Percentiles rank a stretch among this genome's conserved stretches.
phyloP scores from a whole-genome alignment of 2,329 filamentous ascomycete genomes.

The Colletotrichum echinochloae region DNA sequence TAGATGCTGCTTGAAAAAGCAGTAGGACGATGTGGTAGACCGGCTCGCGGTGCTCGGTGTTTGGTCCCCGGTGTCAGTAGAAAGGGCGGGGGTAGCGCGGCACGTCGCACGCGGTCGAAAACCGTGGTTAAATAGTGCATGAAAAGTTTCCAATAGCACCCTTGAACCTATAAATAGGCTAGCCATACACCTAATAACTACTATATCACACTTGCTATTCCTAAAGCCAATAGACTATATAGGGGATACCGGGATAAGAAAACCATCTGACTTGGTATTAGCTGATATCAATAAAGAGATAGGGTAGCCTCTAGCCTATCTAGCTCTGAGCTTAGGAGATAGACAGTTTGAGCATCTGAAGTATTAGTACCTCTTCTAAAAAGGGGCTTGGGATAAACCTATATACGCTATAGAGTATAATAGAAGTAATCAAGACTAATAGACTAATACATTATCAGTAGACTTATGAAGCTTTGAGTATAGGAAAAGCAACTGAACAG shows the following conservation, averaged over 20 bases:
- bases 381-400: background rate
- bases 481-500: background rate
- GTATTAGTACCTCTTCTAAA: background rate
- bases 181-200: background rate
- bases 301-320: no score
- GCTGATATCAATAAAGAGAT: background rate
- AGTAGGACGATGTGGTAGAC: background rate
- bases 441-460: background rate
- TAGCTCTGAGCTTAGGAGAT: background rate
- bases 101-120: background rate
- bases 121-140: background rate
- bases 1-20: background rate
- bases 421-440: background rate
- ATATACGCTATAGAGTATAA: background rate
- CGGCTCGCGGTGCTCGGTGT: no score
- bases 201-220: background rate
- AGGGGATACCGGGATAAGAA: background rate
- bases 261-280: background rate
- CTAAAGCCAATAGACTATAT: background rate
- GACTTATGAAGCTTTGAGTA: background rate
- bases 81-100: no score
- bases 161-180: background rate
- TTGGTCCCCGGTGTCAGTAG: no score
- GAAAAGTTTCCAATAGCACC: background rate
- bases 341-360: background rate